Evolutionary conservation across 2,329 filamentous ascomycete genomes (phyloP).

Genomic region (Pseudogymnoascus sp.): DNA sequence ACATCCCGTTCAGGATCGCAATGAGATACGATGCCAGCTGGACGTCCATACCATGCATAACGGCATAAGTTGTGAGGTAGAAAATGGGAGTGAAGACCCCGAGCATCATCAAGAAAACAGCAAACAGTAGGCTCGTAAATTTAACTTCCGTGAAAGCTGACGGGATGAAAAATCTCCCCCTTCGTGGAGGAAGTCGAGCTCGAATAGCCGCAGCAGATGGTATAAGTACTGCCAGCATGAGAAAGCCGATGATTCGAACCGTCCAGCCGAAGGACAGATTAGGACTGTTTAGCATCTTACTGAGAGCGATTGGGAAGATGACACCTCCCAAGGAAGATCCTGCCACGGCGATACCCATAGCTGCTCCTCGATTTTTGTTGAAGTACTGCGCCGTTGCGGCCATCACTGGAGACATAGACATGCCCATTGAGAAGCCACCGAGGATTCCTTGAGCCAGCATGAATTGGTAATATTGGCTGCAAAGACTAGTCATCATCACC

Average conservation of each 20-base stretch:
- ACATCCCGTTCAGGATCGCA: constrained; percentile 39
- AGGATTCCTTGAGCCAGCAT: constrained; percentile 29
- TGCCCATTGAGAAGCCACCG: constrained; percentile 27
- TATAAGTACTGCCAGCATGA: no score
- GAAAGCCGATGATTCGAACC: constrained; percentile 21
- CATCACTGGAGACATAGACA: constrained; percentile 33
- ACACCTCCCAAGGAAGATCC: constrained; percentile 45
- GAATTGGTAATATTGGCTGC: constrained; percentile 29
- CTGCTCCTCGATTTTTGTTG: constrained; percentile 38
- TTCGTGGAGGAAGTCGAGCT: no score
- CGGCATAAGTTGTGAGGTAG: constrained; percentile 27
- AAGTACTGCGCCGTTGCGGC: constrained; percentile 40
- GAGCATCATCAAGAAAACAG: constrained; percentile 32
- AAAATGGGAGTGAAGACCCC: constrained; percentile 24
- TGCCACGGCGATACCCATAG: constrained; percentile 39
- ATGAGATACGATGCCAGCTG: constrained; percentile 41
- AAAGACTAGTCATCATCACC: constrained; percentile 31
- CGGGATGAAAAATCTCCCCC: no score
- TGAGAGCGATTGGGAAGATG: constrained; percentile 52
- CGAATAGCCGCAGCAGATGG: no score
- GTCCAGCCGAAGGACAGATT: constrained; percentile 27
- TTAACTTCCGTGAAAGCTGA: no score
- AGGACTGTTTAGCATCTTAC: constrained; percentile 36
- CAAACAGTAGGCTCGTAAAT: no score
- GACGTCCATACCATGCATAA: constrained; percentile 34